phyloP scores from a whole-genome alignment of 2,329 filamentous ascomycete genomes.

The Botrytis pseudocinerea region DNA sequence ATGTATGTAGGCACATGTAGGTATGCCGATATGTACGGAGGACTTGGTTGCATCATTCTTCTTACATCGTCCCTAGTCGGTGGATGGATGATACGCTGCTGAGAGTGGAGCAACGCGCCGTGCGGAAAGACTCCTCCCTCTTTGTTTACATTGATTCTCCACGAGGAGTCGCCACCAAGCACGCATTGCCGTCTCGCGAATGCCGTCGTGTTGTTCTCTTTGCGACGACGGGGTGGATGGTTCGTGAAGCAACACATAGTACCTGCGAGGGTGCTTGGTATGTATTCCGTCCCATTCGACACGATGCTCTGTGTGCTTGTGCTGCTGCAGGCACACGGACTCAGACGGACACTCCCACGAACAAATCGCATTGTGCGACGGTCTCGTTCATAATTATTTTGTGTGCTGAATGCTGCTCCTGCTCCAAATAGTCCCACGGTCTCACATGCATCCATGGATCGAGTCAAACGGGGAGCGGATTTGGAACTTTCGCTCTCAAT shows the following conservation, averaged over 20 bases:
- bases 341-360: not conserved
- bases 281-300: not conserved
- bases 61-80: not conserved
- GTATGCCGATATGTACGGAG: not conserved
- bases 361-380: conserved; percentile 2
- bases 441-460: not conserved
- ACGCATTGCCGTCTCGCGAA: not conserved
- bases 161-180: not conserved
- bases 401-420: too few relatives aligned
- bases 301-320: not conserved
- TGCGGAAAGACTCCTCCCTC: not conserved
- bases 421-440: not conserved
- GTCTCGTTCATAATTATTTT: not conserved
- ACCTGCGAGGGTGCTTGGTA: not conserved
- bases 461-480: not conserved
- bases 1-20: not conserved
- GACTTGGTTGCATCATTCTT: conserved; percentile 4
- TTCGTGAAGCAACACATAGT: not conserved
- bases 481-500: not conserved
- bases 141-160: conserved; percentile 6
- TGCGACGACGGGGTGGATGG: not conserved
- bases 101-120: not conserved
- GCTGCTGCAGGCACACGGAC: not conserved
- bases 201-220: not conserved
- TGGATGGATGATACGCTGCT: not conserved